Conservation (phyloP, 2,329 filamentous ascomycete species). For the Thermothelomyces thermophilus region DNA sequence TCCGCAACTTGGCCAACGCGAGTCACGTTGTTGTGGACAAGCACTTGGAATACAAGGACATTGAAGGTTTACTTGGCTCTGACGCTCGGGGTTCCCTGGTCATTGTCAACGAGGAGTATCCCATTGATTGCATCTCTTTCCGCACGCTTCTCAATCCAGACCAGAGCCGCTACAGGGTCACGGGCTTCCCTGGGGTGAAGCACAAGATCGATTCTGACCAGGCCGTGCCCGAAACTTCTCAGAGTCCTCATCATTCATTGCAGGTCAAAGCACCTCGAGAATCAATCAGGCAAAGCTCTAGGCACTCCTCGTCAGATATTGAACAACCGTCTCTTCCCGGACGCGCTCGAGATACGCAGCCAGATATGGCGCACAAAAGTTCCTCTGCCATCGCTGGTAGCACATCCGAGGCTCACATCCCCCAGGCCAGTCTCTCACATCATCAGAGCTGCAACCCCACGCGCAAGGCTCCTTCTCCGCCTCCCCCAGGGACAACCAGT, state of each 20-base stretch:
- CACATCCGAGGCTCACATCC: not conserved
- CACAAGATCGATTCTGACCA: not conserved
- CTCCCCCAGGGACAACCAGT: conserved; percentile 4
- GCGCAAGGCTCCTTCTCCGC: not conserved
- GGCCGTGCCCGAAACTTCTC: conserved; percentile 11
- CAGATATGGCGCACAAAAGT: not conserved
- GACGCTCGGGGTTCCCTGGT: conserved; percentile 28
- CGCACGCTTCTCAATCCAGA: conserved; percentile 50
- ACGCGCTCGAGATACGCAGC: not conserved
- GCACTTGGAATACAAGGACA: conserved; percentile 54
- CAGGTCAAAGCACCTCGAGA: conserved; percentile 42
- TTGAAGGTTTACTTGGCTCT: conserved; percentile 38
- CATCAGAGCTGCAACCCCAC: not conserved
- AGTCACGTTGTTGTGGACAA: conserved; percentile 80
- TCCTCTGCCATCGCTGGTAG: not conserved
- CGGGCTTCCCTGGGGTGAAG: conserved; percentile 38
- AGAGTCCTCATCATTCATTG: conserved; percentile 33
- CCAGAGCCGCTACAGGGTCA: conserved; percentile 53
- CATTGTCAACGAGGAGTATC: conserved; percentile 63
- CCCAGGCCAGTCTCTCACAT: not conserved
- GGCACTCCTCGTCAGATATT: conserved; percentile 24
- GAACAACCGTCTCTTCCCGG: conserved; percentile 14
- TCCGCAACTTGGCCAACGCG: conserved; percentile 49
- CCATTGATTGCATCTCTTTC: conserved; percentile 60
- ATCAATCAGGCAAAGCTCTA: conserved; percentile 33